Base-by-base conservation (phyloP, 768 basidiomycete species). In the Leccinum barrowsii region DNA sequence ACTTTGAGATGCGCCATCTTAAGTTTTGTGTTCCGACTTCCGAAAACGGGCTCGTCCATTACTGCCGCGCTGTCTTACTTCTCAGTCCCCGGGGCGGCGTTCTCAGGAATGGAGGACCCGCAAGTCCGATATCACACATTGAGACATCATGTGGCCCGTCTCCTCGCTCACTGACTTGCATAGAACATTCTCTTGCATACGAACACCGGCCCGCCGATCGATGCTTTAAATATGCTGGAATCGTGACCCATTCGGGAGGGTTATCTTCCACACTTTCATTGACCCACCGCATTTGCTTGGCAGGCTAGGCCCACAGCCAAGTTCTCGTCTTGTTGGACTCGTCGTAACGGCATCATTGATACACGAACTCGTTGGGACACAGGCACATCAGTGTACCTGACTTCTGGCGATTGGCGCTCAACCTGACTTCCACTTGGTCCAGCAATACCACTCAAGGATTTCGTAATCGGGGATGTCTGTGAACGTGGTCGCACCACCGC, bases 401-500 rank as follows among this genome's bases (percentile, higher is more conserved):
- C 5, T 24, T 19, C 15, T 46, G 22, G 50, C 10, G 55, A 19
- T 42, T 28, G 4, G 32, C 19, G 21, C 32, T 59, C 56, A 32
- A 13, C 32, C 15, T 35, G 24, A 15, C 13, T 44, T 46, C 26
- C 8, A 42, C 37, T 56, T 40, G 19, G 12, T 26, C n/a, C 28
- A 30, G 17, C 15, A 37, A 8, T 12, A 21, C 13, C 5, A 28
- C 24, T n/a, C 8, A 42, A 42, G 19, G 12, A 11, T 8, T 32
- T 50, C 35, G 5, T 30, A 54, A 22, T 50, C 11, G n/a, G 32
- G 42, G 11, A 59, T 64, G 61, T 66, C 65, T 28, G 61, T 64
- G 50, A 67, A 68, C 50, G 57, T 54, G 15, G 58, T 62, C 12
- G 63, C 51, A n/a, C 67, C 69, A 8, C 67, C 66, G 5, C 53